phyloP scores from a whole-genome alignment of 1,139 yeast genomes.

The Blastobotrys capitulatus region DNA sequence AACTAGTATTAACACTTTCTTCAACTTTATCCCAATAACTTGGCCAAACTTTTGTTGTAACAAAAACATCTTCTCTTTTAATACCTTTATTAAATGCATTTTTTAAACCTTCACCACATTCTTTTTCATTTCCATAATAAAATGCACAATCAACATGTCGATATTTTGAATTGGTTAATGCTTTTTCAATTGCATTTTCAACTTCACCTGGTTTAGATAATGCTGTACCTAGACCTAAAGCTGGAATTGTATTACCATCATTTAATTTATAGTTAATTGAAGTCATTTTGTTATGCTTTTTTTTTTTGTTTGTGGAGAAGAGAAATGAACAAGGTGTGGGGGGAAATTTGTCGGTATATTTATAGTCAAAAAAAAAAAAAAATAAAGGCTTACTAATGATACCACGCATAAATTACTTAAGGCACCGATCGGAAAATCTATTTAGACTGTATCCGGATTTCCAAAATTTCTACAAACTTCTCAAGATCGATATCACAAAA shows the following conservation, averaged over 20 bases:
- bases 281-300: constrained; percentile 2
- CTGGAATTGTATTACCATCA: constrained; percentile 42
- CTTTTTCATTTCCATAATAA: constrained; percentile 47
- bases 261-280: constrained; percentile 22
- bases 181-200: constrained; percentile 41
- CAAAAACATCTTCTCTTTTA: constrained; percentile 46
- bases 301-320: no score
- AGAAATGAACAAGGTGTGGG: no score
- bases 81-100: constrained; percentile 46
- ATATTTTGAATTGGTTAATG: constrained; percentile 42
- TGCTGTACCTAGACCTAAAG: constrained; percentile 58
- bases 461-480: no score
- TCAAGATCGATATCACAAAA: no score
- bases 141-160: constrained; percentile 58
- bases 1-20: constrained; percentile 54
- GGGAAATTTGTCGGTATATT: no score
- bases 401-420: no score
- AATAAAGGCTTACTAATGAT: no score
- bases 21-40: constrained; percentile 52
- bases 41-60: constrained; percentile 47
- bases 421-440: no score
- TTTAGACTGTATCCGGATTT: no score
- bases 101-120: constrained; percentile 55
- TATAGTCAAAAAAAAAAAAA: no score
- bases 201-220: constrained; percentile 40